Base-by-base conservation (phyloP, 2,329 filamentous ascomycete genomes). In the Cryphonectria nitschkei region DNA sequence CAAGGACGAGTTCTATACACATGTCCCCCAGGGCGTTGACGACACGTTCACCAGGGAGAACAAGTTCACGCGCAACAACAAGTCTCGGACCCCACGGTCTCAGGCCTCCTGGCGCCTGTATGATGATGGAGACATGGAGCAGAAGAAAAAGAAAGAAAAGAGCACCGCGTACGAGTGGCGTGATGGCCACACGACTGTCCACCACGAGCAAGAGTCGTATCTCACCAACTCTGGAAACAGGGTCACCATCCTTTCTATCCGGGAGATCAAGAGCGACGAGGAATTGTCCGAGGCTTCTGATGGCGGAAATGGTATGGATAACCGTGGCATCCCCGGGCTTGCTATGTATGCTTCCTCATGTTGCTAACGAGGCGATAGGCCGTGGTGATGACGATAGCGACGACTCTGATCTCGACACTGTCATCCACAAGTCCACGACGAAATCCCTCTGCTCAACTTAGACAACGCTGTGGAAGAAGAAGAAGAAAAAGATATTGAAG, bases 181-280 rank as follows among this genome's bases (percentile, higher is more conserved):
- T 16, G 58, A 63, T 32, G 56, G 52, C 32, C 70, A 63, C 52
- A 73, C 71, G 16, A 71, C 71, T 8, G 62, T 71, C 39, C 71
- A 73, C 52, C 71, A 50, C 2, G 60, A 58, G 34, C 37, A 58
- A 2, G 46, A 32, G 37, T 37, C 52, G 13, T 39, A 29, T 58
- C 34, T 64, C 54, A 13, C 56, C 9, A 63, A 52, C 6, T 65
- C 65, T 4, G 71, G 66, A 3, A 67, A 67, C 13, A 66, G 37
- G 26, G 67, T 73, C 19, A 66, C 54, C 6, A 73, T 73, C 39
- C 39, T 73, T 43, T 71, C 69, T n/a, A 73, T 73, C 52, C 41
- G 52, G 14, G 71, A 73, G 71, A 62, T 73, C 22, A 58, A 43
- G n/a, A 68, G 56, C 34, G 71, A 69, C 22, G 69, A 68, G 14